A percentile compares a stretch with the other conserved stretches of the same genome.
Conservation (phyloP, 345 rosid species). For the Euclidium syriacum region DNA sequence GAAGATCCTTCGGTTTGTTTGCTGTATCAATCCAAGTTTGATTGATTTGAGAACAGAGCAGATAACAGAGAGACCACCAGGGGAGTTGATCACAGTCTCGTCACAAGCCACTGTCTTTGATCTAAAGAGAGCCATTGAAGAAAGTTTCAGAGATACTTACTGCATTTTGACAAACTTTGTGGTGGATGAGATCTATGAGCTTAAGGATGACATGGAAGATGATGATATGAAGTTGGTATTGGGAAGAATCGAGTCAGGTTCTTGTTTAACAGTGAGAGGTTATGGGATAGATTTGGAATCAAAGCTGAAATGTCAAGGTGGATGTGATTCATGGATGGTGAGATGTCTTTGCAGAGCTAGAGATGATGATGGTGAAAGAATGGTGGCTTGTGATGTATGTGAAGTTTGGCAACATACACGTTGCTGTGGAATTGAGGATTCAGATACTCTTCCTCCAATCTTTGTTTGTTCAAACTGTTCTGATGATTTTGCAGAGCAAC, state of each 20-base stretch:
- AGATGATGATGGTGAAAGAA: slow-evolving; percentile 94
- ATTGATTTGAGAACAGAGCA: slow-evolving; percentile 25
- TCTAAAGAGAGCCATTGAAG: slow-evolving; percentile 55
- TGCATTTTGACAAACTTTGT: slow-evolving; percentile 45
- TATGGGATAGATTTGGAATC: slow-evolving; percentile 39
- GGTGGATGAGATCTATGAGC: slow-evolving; percentile 47
- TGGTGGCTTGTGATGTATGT: slow-evolving; percentile 79
- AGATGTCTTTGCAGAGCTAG: slow-evolving; percentile 66
- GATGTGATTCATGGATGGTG: slow-evolving; percentile 72
- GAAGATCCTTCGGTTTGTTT: slow-evolving; percentile 41
- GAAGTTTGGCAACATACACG: slow-evolving; percentile 92
- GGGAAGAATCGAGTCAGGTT: slow-evolving; percentile 49
- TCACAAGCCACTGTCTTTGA: slow-evolving; percentile 60
- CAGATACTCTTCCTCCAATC: slow-evolving; percentile 59
- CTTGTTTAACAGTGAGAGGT: slow-evolving; percentile 48
- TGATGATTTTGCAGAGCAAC: slow-evolving; percentile 36
- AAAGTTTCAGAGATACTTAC: slow-evolving; percentile 64
- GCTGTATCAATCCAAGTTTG: slow-evolving; percentile 45
- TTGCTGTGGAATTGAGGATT: slow-evolving; percentile 69
- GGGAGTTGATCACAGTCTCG: slow-evolving; percentile 57
- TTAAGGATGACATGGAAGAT: slow-evolving; percentile 34
- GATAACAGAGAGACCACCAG: slow-evolving; percentile 36
- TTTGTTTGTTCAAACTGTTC: slow-evolving; percentile 71
- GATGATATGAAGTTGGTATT: slow-evolving; percentile 44
- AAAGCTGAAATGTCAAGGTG: slow-evolving; percentile 53